These are phyloP conservation scores for Adiantum capillusveneris DNA, from an alignment of 75 land plant species.

Conservation along the genomic window DNA sequence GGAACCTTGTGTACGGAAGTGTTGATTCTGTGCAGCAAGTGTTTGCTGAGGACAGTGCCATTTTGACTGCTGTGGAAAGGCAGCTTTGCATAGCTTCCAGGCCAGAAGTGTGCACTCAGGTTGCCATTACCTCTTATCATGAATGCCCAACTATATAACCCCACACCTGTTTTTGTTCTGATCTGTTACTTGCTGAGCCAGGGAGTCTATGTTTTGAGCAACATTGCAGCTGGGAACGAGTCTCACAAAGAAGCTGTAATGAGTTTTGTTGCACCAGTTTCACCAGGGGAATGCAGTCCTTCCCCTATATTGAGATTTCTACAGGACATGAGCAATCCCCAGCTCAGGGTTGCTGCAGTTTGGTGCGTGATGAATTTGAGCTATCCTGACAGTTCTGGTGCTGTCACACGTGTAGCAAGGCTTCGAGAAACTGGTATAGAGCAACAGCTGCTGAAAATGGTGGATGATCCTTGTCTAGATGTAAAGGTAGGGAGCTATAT, in stretches of 20 bases:
- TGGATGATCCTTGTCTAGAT: slow-evolving; percentile 83
- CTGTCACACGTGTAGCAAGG: slow-evolving; percentile 40
- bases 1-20: slow-evolving; percentile 85
- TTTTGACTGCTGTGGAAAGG: slow-evolving; percentile 56
- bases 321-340: slow-evolving; percentile 57
- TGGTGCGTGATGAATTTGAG: slow-evolving; percentile 82
- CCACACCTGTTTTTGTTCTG: too few relatives aligned
- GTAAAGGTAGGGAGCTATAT: slow-evolving; percentile 49
- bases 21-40: slow-evolving; percentile 50
- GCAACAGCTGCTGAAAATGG: slow-evolving; percentile 67
- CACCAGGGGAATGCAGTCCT: slow-evolving; percentile 6
- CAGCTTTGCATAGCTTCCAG: slow-evolving; percentile 42
- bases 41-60: slow-evolving; percentile 51
- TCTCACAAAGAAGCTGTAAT: slow-evolving; percentile 81
- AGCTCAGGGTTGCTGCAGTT: slow-evolving; percentile 57
- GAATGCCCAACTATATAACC: too few relatives aligned
- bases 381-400: slow-evolving; percentile 40
- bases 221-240: slow-evolving; percentile 68
- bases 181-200: slow-evolving; percentile 8
- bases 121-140: slow-evolving; percentile 3
- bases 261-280: slow-evolving; percentile 34
- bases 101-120: slow-evolving; percentile 76
- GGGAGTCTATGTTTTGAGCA: slow-evolving; percentile 82
- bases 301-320: slow-evolving; percentile 46
- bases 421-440: slow-evolving; percentile 61